Percentiles rank a stretch among this genome's conserved stretches.
Evolutionary conservation across 371 early-diverging fungal genomes (phyloP).

Genomic region (Funneliformis caledonium): DNA sequence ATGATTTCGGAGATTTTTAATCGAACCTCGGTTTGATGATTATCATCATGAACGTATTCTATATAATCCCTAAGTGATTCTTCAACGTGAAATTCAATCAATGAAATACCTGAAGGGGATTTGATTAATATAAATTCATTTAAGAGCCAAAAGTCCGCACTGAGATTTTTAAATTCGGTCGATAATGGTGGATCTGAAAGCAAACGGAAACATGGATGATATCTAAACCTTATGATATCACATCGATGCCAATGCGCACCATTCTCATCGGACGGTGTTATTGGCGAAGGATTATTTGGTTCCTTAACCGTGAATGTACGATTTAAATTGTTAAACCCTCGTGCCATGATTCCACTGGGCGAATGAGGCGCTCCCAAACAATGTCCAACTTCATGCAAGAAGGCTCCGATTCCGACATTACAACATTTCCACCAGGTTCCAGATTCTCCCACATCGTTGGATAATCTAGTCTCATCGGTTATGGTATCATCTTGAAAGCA

Average conservation of each 20-base stretch:
- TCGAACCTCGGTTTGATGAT: neutral
- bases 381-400: conserved; percentile 74
- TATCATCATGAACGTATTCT: conserved; percentile 52
- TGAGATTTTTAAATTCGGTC: conserved; percentile 21
- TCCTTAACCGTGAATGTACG: conserved; percentile 66
- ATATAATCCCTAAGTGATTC: conserved; percentile 56
- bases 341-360: conserved; percentile 64
- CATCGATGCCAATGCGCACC: conserved; percentile 71
- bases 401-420: conserved; percentile 74
- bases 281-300: conserved; percentile 53
- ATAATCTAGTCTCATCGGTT: conserved; percentile 62
- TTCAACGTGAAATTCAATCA: conserved; percentile 62
- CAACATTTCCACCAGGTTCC: conserved; percentile 56
- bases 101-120: conserved; percentile 56
- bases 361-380: conserved; percentile 63
- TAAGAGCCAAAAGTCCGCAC: conserved; percentile 46
- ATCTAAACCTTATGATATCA: conserved; percentile 66
- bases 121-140: conserved; percentile 52
- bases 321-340: conserved; percentile 72
- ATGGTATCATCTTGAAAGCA: conserved; percentile 60
- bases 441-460: conserved; percentile 57
- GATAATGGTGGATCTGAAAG: conserved; percentile 55
- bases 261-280: conserved; percentile 57
- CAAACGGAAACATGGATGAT: conserved; percentile 62
- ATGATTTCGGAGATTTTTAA: conserved; percentile 43